Base-by-base conservation (phyloP, 2,329 filamentous ascomycete species). In the Chaetomium sp. region DNA sequence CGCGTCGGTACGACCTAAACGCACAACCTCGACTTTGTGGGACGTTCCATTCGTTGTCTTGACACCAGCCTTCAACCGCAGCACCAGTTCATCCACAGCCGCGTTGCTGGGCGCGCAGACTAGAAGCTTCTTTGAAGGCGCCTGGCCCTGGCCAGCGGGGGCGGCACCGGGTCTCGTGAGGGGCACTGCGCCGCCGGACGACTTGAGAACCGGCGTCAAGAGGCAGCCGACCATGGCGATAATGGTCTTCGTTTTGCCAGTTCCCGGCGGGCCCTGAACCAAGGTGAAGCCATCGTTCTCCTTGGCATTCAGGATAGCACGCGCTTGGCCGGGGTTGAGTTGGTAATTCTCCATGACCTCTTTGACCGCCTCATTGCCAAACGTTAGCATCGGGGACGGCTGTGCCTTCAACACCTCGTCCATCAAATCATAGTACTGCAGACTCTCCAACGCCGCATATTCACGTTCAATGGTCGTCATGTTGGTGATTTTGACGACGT, bases 51-150 rank as follows among this genome's bases (percentile, higher is more conserved):
- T 86, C 65, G 86, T 82, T 0, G 92, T 93, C 73, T 89, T 94
- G 60, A 99, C 85, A 4, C 95, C 95, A 60, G 87, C 82, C 78
- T 96, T 98, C 73, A 99, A 85, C 79, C 95, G 90, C 76, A 97
- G 88, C 21, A 99, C 95, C 67, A 99, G 76, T 76, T 99, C 95
- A 75, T 99, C 95, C 6, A 99, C 95, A 35, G 95, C 95, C 7
- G 95, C 95, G 76, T 99, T 99, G 82, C 93, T 98, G 16, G 95
- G 95, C n/a, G 95, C 95, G 74, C 95, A 99, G 27, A 99, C 92
- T 29, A 99, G 84, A 29, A 99, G 82, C 76, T 98, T 99, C 78
- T 96, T 97, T 2, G 85, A 75, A 1, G 76, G 67, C 73, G 75
- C 71, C 74, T 75, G 68, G 70, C 71, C 71, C 74, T 75, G 68